Percentiles rank a stretch among this genome's conserved stretches.
Conservation (phyloP, 73 alveolate genomes). For the Vitrella brassicaformis region DNA sequence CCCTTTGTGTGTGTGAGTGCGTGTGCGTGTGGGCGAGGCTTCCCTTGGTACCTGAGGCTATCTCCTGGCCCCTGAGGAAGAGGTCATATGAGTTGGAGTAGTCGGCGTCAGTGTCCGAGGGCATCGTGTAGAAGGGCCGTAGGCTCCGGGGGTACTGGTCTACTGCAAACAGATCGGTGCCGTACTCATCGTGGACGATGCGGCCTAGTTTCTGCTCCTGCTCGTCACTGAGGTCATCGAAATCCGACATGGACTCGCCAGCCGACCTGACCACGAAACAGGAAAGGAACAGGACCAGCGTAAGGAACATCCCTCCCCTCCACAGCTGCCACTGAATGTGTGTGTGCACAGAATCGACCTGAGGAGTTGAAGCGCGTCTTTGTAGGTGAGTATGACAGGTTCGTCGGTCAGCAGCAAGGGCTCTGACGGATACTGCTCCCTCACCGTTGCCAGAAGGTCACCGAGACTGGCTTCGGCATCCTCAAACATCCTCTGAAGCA, state of each 20-base stretch:
- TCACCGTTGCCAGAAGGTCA: background rate
- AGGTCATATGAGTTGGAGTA: background rate
- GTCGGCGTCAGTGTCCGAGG: background rate
- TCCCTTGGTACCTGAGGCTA: background rate
- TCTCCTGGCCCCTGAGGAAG: background rate
- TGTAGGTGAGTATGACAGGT: background rate
- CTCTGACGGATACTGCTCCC: background rate
- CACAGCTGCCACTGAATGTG: background rate
- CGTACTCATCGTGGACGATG: background rate
- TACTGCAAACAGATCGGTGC: background rate
- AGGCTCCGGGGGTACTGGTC: background rate
- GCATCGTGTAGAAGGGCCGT: background rate
- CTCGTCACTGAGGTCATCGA: background rate
- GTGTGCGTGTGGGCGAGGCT: too few species aligned
- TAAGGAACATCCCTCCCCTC: background rate
- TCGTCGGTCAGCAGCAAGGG: background rate
- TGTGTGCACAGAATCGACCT: background rate
- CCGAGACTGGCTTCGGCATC: too few species aligned
- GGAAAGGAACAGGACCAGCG: too few species aligned
- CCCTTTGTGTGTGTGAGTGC: too few species aligned
- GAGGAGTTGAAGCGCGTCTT: background rate
- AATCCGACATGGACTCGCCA: background rate
- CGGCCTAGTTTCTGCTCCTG: background rate
- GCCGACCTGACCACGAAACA: too few species aligned
- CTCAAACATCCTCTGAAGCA: too few species aligned